These are phyloP conservation scores for Berberis thunbergii DNA, from an alignment of 164 flowering plant genomes.

Conservation along the genomic window DNA sequence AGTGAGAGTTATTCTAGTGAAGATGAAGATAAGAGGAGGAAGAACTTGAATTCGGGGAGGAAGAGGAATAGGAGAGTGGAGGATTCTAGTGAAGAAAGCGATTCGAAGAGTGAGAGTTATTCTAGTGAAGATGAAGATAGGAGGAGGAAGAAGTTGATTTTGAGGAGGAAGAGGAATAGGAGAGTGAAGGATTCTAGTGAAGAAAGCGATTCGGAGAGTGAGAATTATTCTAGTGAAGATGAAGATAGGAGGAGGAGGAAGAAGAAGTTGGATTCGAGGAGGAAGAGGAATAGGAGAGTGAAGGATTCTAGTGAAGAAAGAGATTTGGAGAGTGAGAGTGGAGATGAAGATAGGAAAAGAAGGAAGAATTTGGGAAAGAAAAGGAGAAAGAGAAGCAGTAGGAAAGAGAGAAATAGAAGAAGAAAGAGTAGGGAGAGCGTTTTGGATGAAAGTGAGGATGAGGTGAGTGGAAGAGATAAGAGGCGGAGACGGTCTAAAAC, in stretches of 20 bases:
- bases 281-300: constrained; percentile 16
- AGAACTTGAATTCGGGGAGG: neutral
- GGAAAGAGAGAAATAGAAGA: constrained; percentile 21
- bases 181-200: constrained; percentile 22
- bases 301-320: constrained; percentile 23
- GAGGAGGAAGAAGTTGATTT: neutral
- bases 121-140: constrained; percentile 24
- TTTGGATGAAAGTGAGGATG: constrained; percentile 27
- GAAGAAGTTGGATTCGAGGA: neutral
- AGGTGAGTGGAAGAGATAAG: constrained; percentile 8
- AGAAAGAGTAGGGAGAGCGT: constrained; percentile 8
- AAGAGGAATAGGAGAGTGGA: constrained; percentile 10
- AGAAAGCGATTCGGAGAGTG: constrained; percentile 3
- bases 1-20: no score
- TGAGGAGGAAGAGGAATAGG: neutral
- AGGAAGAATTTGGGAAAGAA: constrained; percentile 17
- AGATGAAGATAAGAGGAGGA: no score
- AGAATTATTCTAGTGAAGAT: constrained; percentile 25
- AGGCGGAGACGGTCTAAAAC: constrained; percentile 6
- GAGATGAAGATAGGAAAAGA: constrained; percentile 5
- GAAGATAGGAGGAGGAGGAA: constrained; percentile 8
- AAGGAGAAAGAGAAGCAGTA: constrained; percentile 17
- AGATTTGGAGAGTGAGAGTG: constrained; percentile 16
- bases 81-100: neutral
- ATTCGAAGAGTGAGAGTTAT: constrained; percentile 13